These are phyloP conservation scores for Lasiodiplodia sp. DNA, from an alignment of 2,329 filamentous ascomycete species.

Conservation along the genomic window DNA sequence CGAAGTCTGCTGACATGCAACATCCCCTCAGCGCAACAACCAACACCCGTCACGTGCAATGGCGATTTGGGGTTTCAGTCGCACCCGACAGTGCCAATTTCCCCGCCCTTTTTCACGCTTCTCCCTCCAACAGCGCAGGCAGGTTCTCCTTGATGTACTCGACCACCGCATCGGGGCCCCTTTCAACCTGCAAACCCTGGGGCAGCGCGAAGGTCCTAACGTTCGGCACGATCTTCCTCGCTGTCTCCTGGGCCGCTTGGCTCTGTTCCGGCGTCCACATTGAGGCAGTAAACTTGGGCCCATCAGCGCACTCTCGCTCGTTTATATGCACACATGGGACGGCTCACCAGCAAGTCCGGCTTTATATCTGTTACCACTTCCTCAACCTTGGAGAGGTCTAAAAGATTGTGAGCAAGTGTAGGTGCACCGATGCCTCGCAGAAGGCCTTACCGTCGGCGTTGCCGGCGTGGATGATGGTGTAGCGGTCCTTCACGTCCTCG, in stretches of 20 bases:
- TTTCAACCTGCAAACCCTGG: constrained; percentile 61
- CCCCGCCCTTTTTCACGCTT: constrained; percentile 10
- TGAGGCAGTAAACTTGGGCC: constrained; percentile 65
- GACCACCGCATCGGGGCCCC: constrained; percentile 63
- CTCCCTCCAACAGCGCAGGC: constrained; percentile 40
- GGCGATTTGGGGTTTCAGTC: not conserved
- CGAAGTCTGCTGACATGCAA: not conserved
- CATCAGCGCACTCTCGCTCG: not conserved
- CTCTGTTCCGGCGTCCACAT: constrained; percentile 64
- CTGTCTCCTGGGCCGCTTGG: constrained; percentile 54
- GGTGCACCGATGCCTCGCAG: constrained; percentile 6
- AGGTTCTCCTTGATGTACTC: constrained; percentile 57
- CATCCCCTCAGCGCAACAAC: not conserved
- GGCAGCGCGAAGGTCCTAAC: constrained; percentile 63
- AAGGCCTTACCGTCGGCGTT: constrained; percentile 65
- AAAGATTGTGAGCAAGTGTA: not conserved
- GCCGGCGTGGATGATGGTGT: constrained; percentile 67
- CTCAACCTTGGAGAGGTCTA: constrained; percentile 60
- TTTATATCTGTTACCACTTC: constrained; percentile 59
- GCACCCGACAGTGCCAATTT: constrained; percentile 5
- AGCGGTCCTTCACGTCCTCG: constrained; percentile 67
- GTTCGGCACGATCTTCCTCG: constrained; percentile 53
- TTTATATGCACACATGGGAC: not conserved
- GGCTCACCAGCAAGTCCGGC: constrained; percentile 63
- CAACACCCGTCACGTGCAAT: constrained; percentile 6